A percentile compares a stretch with the other conserved stretches of the same genome.
phyloP scores from a whole-genome alignment of 352 stramenopile genomes.

The Phytopythium vexans region DNA sequence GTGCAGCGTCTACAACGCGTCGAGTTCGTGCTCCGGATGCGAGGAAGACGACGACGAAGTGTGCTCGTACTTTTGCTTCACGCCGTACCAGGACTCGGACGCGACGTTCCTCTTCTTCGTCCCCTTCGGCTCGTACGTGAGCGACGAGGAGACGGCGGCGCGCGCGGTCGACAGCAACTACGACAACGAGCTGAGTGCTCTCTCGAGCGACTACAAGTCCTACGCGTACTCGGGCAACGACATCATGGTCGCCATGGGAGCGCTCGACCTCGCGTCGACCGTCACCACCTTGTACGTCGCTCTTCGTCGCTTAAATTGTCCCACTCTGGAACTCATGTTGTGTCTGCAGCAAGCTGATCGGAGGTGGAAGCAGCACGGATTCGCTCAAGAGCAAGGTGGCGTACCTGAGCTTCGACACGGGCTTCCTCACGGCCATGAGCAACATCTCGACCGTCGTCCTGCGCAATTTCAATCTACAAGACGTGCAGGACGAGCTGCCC shows the following conservation, averaged over 20 bases:
- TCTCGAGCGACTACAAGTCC: background rate
- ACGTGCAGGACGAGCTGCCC: background rate
- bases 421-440: conserved; percentile 2
- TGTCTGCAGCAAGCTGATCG: conserved; percentile 3
- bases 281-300: conserved; percentile 21
- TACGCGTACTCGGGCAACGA: conserved; percentile 2
- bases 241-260: background rate
- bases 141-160: conserved; percentile 6
- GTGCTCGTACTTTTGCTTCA: conserved; percentile 26
- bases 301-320: too few species aligned
- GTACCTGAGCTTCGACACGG: background rate
- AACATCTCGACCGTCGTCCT: background rate
- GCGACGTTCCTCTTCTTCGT: conserved; percentile 7
- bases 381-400: conserved; percentile 7
- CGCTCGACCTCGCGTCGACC: background rate
- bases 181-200: background rate
- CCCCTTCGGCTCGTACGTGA: conserved; percentile 4
- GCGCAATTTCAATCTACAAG: background rate
- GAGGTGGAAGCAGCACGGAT: background rate
- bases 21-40: conserved; percentile 17
- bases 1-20: conserved; percentile 20
- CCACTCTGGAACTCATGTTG: background rate
- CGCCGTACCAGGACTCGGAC: conserved; percentile 11
- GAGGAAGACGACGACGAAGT: conserved; percentile 17
- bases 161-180: conserved; percentile 1